phyloP scores from a whole-genome alignment of 2,329 filamentous ascomycete genomes.

The Calcarisporium arbuscula region DNA sequence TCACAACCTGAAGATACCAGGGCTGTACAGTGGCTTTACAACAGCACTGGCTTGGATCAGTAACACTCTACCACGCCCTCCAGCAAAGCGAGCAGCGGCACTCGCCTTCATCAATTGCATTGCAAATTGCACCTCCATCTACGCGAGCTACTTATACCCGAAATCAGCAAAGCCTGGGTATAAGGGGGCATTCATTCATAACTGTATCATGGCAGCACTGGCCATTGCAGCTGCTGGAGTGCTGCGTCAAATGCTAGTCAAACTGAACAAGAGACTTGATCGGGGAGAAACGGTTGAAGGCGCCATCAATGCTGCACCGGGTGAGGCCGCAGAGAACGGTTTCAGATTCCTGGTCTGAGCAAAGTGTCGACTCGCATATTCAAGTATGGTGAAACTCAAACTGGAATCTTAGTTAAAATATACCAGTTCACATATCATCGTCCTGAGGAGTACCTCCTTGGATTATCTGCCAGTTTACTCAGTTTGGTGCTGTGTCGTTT shows the following conservation, averaged over 20 bases:
- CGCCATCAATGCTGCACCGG: too few species aligned
- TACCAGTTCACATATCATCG: too few species aligned
- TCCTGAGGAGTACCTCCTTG: too few species aligned
- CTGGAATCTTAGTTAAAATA: too few species aligned
- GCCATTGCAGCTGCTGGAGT: conserved; percentile 58
- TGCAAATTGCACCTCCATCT: conserved; percentile 55
- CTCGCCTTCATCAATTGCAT: conserved; percentile 68
- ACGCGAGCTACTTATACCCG: conserved; percentile 62
- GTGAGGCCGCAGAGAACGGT: too few species aligned
- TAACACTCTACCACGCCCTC: conserved; percentile 68
- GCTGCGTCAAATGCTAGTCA: conserved; percentile 55
- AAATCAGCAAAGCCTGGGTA: conserved; percentile 36
- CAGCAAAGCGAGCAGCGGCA: conserved; percentile 63
- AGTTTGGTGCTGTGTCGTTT: too few species aligned
- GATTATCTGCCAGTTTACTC: too few species aligned
- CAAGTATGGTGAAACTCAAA: too few species aligned
- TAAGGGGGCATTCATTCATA: conserved; percentile 59
- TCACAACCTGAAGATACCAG: conserved; percentile 34
- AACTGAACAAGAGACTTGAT: conserved; percentile 65
- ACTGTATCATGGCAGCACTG: conserved; percentile 58
- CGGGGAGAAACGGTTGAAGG: conserved; percentile 51
- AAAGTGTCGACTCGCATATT: too few species aligned
- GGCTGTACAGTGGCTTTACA: conserved; percentile 60
- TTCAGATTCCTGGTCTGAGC: too few species aligned
- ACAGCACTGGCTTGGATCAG: conserved; percentile 69